Evolutionary conservation across 148 eudicot species (phyloP).

Genomic region (Nepenthes gracilis): DNA sequence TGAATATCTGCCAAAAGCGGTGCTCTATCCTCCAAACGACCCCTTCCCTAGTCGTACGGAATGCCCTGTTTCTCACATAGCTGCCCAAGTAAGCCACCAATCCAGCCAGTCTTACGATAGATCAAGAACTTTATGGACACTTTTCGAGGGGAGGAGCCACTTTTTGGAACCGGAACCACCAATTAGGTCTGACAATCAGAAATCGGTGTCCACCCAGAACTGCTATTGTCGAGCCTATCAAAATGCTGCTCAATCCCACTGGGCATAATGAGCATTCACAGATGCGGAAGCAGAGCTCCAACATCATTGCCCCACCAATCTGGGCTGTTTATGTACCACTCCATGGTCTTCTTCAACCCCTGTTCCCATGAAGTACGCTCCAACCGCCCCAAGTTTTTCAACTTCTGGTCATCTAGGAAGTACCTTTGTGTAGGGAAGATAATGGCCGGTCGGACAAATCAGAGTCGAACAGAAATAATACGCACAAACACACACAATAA

Average conservation of each 20-base stretch:
- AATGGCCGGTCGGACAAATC: no score
- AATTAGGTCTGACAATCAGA: conserved; percentile 16
- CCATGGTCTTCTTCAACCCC: conserved; percentile 57
- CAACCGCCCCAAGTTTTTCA: conserved; percentile 59
- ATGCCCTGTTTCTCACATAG: conserved; percentile 62
- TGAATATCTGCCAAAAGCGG: conserved; percentile 43
- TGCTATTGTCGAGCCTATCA: conserved; percentile 41
- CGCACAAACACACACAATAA: no score
- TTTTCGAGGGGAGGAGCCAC: conserved; percentile 14
- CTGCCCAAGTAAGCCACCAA: conserved; percentile 60
- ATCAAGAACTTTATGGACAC: conserved; percentile 46
- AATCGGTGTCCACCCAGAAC: conserved; percentile 21
- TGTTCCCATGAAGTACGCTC: conserved; percentile 65
- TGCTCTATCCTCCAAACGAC: conserved; percentile 47
- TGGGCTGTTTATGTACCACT: conserved; percentile 57
- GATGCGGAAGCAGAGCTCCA: conserved; percentile 74
- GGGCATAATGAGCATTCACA: conserved; percentile 86
- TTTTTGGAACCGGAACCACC: conserved; percentile 25
- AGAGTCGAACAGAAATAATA: no score
- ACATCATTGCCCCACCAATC: conserved; percentile 83
- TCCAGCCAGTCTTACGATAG: conserved; percentile 63
- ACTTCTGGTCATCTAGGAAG: conserved; percentile 58
- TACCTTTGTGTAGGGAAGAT: no score
- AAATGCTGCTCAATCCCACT: conserved; percentile 56
- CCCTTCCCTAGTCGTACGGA: conserved; percentile 53